Conservation (phyloP, 768 basidiomycete species). For the Xanthoconium purpureum region DNA sequence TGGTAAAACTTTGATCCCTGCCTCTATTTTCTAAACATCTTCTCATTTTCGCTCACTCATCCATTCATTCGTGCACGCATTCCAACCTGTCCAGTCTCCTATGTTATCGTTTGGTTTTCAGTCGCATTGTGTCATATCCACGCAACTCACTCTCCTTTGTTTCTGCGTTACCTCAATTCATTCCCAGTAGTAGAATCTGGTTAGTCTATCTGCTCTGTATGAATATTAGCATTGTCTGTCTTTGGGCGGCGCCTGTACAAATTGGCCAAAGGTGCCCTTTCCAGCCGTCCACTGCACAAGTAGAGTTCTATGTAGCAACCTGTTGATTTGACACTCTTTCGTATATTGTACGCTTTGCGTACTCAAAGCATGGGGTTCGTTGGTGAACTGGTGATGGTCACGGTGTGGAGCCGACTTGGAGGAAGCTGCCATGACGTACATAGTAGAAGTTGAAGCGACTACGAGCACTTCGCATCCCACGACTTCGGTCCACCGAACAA, state of each 20-base stretch:
- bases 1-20: conserved; percentile 2
- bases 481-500: neutral
- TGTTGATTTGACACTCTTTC: too few relatives aligned
- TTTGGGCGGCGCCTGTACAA: neutral
- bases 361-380: too few relatives aligned
- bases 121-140: neutral
- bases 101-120: conserved; percentile 1
- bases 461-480: neutral
- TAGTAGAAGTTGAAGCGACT: too few relatives aligned
- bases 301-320: too few relatives aligned
- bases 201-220: conserved; percentile 1
- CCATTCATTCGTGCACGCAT: neutral
- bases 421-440: too few relatives aligned
- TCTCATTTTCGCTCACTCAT: neutral
- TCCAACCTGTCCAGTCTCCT: neutral
- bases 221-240: conserved; percentile 2
- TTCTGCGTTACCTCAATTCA: neutral
- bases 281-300: too few relatives aligned
- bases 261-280: neutral
- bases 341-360: too few relatives aligned
- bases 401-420: too few relatives aligned
- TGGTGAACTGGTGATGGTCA: too few relatives aligned
- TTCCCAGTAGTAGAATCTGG: neutral
- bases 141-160: neutral
- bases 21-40: neutral